Evolutionary conservation across 169 alveolate species (phyloP), one percentile per base, ranked within the genome.

Genomic region (Eimeria maxima): DNA sequence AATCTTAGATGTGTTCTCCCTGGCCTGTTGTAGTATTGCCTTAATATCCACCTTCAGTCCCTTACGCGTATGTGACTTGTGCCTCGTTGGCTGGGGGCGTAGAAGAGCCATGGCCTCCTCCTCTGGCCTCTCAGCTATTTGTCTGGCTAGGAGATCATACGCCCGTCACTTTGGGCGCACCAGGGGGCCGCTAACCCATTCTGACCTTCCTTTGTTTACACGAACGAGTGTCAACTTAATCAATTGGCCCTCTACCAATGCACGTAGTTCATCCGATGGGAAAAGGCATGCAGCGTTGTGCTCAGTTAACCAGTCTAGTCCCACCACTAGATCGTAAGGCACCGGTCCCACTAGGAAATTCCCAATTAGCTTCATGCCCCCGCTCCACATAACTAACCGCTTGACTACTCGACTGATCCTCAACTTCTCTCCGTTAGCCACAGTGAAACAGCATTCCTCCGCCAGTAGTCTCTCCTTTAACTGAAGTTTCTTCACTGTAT

Each of bases 291-390:
- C 60, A 20, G 38, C 84, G 27, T 38, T 11, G 38, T 73, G 55
- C 8, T 10, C 38, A 29, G 14, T 73, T 33, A 73, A 55, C 84
- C 84, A 73, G 84, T 73, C 84, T 33, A 73, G 50, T 27, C 55
- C 84, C 4, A 33, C 29, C 1, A 73, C 13, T 5, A 73, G 33
- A n/a, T 73, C 53, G 55, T 73, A 73, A 20, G 84, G 84, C 1
- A 29, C 14, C n/a, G 84, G 84, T 29, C 84, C 84, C 29, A 73
- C 84, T 14, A 73, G 24, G 55, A 73, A 73, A 55, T 73, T 55
- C 3, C 84, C 84, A 50, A 33, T 42, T 20, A 42, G 38, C 11
- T 27, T 33, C 27, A 33, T 27, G 29, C 84, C n/a, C 14, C 84
- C 53, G 84, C 84, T 33, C 11, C 20, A 6, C 55, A 73, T 29